Conservation (phyloP, 2,329 filamentous ascomycete genomes). For the Drechslera avenae region DNA sequence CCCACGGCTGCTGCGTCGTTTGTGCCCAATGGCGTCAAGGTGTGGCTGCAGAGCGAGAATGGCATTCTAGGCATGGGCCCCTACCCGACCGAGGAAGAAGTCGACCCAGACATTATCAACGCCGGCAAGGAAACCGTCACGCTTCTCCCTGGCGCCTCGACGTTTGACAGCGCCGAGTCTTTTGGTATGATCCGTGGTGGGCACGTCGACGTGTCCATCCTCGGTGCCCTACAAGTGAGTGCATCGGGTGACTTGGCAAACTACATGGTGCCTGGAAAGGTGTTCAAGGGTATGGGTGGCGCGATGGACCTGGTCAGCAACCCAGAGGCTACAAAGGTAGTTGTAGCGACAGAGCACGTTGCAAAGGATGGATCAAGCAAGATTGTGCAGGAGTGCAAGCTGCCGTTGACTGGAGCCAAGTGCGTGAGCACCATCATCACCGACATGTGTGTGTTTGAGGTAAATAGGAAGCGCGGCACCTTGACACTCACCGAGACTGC, state of each 20-base stretch:
- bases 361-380: slow-evolving; percentile 91
- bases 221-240: slow-evolving; percentile 88
- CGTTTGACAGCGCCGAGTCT: slow-evolving; percentile 85
- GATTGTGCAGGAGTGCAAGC: slow-evolving; percentile 71
- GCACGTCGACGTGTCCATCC: slow-evolving; percentile 83
- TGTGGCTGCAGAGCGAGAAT: slow-evolving; percentile 62
- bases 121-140: slow-evolving; percentile 94
- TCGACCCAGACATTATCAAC: slow-evolving; percentile 89
- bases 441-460: slow-evolving; percentile 59
- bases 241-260: slow-evolving; percentile 82
- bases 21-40: slow-evolving; percentile 64
- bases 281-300: slow-evolving; percentile 84
- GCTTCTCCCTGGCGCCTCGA: slow-evolving; percentile 75
- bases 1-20: slow-evolving; percentile 87
- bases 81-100: slow-evolving; percentile 63
- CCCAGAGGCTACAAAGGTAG: slow-evolving; percentile 80
- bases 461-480: slow-evolving; percentile 67
- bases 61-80: slow-evolving; percentile 54
- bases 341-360: slow-evolving; percentile 92
- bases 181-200: slow-evolving; percentile 93
- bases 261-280: slow-evolving; percentile 90
- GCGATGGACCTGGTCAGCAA: slow-evolving; percentile 92
- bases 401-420: slow-evolving; percentile 46
- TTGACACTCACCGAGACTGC: slow-evolving; percentile 83
- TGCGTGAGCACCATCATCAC: slow-evolving; percentile 50